phyloP scores from a whole-genome alignment of 495 filamentous ascomycete species.

The Aspergillus hancockii region DNA sequence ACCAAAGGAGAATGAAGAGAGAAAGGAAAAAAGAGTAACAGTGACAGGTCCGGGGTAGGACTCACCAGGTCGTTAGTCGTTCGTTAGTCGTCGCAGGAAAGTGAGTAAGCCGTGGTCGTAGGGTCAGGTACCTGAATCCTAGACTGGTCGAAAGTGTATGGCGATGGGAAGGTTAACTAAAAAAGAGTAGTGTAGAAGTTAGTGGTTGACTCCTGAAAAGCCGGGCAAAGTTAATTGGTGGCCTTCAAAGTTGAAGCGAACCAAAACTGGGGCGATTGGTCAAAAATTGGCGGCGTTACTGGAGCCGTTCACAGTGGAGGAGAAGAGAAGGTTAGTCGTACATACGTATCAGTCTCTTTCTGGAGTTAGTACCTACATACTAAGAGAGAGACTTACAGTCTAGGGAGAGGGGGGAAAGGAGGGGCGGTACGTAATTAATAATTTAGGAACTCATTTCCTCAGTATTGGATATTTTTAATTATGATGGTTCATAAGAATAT shows the following conservation, averaged over 20 bases:
- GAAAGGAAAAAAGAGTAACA: slow-evolving; percentile 8
- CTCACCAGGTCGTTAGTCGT: slow-evolving; percentile 4
- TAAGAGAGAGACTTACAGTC: not conserved
- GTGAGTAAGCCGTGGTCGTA: not conserved
- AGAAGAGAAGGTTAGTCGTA: slow-evolving; percentile 4
- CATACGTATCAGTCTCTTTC: not conserved
- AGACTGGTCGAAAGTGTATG: slow-evolving; percentile 5
- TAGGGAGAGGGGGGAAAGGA: slow-evolving; percentile 3
- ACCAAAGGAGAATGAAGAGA: slow-evolving; percentile 4
- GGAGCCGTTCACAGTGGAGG: slow-evolving; percentile 4
- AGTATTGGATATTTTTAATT: not conserved
- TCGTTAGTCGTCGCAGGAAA: not conserved
- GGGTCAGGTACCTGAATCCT: slow-evolving; percentile 4
- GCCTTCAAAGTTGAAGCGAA: slow-evolving; percentile 20
- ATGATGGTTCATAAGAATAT: not conserved
- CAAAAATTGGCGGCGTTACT: slow-evolving; percentile 1
- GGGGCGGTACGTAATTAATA: slow-evolving; percentile 9
- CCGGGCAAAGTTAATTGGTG: slow-evolving; percentile 24
- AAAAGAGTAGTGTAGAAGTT: slow-evolving; percentile 1
- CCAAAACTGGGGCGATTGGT: slow-evolving; percentile 16
- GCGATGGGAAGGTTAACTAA: not conserved
- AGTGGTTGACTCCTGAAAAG: slow-evolving; percentile 19
- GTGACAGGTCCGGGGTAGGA: slow-evolving; percentile 15
- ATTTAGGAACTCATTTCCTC: slow-evolving; percentile 6
- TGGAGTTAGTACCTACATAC: no score